Evolutionary conservation across 208 protist species (phyloP).

Genomic region (Balamuthia mandrillaris): DNA sequence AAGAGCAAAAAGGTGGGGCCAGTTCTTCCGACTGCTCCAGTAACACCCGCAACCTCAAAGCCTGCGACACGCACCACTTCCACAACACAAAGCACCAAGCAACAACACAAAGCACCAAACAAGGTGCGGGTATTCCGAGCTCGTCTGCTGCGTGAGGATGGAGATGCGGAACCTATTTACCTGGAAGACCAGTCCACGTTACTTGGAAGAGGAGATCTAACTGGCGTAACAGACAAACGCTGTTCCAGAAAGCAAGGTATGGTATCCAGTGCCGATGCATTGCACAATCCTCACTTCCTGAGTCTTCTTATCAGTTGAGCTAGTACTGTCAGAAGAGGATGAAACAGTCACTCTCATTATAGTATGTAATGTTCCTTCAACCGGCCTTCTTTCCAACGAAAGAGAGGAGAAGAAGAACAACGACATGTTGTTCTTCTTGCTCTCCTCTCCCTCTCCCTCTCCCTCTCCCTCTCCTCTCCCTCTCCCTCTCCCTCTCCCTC

Average conservation of each 20-base stretch:
- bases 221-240: conserved; percentile 34
- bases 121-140: conserved; percentile 14
- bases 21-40: not conserved
- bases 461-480: too few relatives aligned
- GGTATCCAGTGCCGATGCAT: too few relatives aligned
- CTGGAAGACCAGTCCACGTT: not conserved
- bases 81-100: not conserved
- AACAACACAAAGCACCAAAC: not conserved
- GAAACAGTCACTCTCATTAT: too few relatives aligned
- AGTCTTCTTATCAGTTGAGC: too few relatives aligned
- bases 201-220: not conserved
- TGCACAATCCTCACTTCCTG: too few relatives aligned
- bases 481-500: too few relatives aligned
- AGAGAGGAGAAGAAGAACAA: too few relatives aligned
- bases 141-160: conserved; percentile 1
- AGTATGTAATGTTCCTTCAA: too few relatives aligned
- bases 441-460: too few relatives aligned
- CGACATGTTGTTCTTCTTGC: too few relatives aligned
- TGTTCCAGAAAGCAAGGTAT: not conserved
- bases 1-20: not conserved
- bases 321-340: too few relatives aligned
- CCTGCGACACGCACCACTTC: not conserved
- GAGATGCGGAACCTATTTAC: conserved; percentile 7
- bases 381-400: too few relatives aligned
- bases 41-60: not conserved